Conservation (phyloP, 176 grass and related monocot genomes). For the Oryza meridionalis region DNA sequence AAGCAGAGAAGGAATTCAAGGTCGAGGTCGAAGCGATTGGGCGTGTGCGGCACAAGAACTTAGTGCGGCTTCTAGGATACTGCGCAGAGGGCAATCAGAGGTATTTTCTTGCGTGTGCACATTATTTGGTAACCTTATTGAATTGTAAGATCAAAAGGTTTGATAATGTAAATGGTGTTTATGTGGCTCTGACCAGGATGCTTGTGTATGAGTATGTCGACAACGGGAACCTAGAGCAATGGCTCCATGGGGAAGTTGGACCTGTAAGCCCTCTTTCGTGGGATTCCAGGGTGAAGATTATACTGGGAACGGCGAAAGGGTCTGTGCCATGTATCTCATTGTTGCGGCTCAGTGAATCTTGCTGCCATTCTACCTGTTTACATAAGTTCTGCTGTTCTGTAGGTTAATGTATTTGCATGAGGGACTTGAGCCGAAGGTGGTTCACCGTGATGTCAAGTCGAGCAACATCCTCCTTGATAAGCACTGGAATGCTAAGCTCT, state of each 20-base stretch:
- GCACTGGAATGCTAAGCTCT: slow-evolving; percentile 91
- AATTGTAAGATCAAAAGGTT: slow-evolving; percentile 20
- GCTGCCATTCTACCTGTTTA: slow-evolving; percentile 5
- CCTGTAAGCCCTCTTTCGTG: slow-evolving; percentile 84
- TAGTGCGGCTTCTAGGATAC: slow-evolving; percentile 84
- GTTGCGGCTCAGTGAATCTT: neutral
- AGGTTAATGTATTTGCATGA: slow-evolving; percentile 98
- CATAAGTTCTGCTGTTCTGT: neutral
- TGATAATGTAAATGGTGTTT: slow-evolving; percentile 27
- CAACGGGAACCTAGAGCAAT: slow-evolving; percentile 95
- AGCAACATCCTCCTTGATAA: slow-evolving; percentile 95
- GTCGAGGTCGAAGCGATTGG: slow-evolving; percentile 98
- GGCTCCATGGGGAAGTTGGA: slow-evolving; percentile 90
- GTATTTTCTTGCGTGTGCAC: slow-evolving; percentile 42
- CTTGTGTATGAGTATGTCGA: slow-evolving; percentile 94
- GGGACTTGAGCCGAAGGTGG: slow-evolving; percentile 93
- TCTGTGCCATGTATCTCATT: slow-evolving; percentile 18
- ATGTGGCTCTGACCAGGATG: slow-evolving; percentile 58
- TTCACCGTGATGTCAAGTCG: slow-evolving; percentile 97
- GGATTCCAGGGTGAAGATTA: slow-evolving; percentile 82
- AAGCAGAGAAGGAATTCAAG: slow-evolving; percentile 98
- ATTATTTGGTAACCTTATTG: neutral
- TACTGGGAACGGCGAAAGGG: slow-evolving; percentile 95
- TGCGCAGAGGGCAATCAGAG: slow-evolving; percentile 87
- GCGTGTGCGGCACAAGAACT: slow-evolving; percentile 91